phyloP scores from a whole-genome alignment of 2,329 filamentous ascomycete species.

The Cercospora berteroae region DNA sequence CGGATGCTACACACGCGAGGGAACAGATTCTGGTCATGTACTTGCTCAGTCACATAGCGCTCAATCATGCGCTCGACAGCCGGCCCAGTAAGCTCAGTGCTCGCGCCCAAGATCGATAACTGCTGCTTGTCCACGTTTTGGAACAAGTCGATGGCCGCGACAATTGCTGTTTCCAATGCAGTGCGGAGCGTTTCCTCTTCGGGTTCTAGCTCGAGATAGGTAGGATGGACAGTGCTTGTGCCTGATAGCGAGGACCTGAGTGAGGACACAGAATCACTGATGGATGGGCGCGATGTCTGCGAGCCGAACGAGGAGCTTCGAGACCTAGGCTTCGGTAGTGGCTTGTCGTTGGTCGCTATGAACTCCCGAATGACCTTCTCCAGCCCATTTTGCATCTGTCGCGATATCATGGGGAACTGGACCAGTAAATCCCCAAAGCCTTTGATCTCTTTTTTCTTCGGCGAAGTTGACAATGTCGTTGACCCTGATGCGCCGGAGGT shows the following conservation, averaged over 20 bases:
- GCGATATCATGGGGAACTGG: conserved; percentile 90
- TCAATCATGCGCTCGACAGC: conserved; percentile 93
- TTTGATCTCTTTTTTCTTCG: conserved; percentile 84
- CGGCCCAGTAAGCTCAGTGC: conserved; percentile 88
- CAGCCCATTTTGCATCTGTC: conserved; percentile 90
- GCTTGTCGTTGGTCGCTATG: conserved; percentile 77
- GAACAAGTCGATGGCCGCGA: conserved; percentile 90
- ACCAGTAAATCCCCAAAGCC: conserved; percentile 86
- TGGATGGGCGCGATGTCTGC: conserved; percentile 35
- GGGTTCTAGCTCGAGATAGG: conserved; percentile 72
- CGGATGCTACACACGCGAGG: conserved; percentile 76
- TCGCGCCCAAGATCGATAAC: conserved; percentile 83
- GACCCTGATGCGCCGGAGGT: conserved; percentile 23
- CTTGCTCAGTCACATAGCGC: conserved; percentile 87
- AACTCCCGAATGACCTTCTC: conserved; percentile 91
- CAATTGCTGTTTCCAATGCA: conserved; percentile 87
- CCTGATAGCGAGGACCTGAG: conserved; percentile 38
- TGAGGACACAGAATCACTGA: conserved; percentile 37
- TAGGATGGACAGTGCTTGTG: conserved; percentile 42
- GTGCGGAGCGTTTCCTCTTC: conserved; percentile 89
- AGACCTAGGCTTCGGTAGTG: conserved; percentile 57
- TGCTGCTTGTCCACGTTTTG: conserved; percentile 95
- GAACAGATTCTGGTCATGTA: conserved; percentile 81
- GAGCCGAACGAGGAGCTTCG: conserved; percentile 39
- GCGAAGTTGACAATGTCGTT: conserved; percentile 42